Evolutionary conservation across 257 asterid species (phyloP).

Genomic region (Verbena officinalis): DNA sequence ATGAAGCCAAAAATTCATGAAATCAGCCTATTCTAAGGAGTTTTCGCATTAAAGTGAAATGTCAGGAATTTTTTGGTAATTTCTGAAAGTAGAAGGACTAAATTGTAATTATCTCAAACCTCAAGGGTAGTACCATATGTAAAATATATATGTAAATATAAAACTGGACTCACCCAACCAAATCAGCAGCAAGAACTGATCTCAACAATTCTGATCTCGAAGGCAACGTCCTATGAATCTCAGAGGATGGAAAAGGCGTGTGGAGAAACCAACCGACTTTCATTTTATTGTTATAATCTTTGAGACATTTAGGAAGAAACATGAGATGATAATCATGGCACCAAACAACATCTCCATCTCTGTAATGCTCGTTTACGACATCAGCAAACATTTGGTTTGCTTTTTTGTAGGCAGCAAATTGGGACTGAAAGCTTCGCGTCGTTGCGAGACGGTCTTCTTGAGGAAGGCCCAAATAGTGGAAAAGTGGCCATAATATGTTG

Average conservation of each 20-base stretch:
- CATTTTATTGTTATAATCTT: constrained; percentile 68
- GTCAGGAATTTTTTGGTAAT: too few species aligned
- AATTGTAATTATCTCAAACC: too few species aligned
- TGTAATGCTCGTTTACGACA: constrained; percentile 73
- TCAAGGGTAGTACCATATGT: too few species aligned
- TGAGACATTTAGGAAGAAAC: constrained; percentile 85
- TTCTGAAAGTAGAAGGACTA: too few species aligned
- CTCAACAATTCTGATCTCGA: constrained; percentile 81
- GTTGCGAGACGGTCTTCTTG: constrained; percentile 95
- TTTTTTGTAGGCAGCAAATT: constrained; percentile 79
- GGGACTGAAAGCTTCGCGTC: constrained; percentile 88
- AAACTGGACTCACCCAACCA: constrained; percentile 69
- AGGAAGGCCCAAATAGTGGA: constrained; percentile 91
- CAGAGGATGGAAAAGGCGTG: constrained; percentile 92
- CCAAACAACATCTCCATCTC: constrained; percentile 93
- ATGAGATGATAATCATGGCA: constrained; percentile 93
- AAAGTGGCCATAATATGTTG: constrained; percentile 92
- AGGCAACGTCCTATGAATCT: constrained; percentile 82
- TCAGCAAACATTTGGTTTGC: constrained; percentile 91
- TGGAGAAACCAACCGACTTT: constrained; percentile 97
- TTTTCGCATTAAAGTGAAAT: too few species aligned
- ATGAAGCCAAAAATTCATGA: too few species aligned
- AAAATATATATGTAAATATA: constrained; percentile 6
- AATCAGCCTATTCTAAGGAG: too few species aligned
- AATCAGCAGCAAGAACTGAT: constrained; percentile 88